Evolutionary conservation across 257 asterid genomes (phyloP).

Genomic region (Salvia splendens): DNA sequence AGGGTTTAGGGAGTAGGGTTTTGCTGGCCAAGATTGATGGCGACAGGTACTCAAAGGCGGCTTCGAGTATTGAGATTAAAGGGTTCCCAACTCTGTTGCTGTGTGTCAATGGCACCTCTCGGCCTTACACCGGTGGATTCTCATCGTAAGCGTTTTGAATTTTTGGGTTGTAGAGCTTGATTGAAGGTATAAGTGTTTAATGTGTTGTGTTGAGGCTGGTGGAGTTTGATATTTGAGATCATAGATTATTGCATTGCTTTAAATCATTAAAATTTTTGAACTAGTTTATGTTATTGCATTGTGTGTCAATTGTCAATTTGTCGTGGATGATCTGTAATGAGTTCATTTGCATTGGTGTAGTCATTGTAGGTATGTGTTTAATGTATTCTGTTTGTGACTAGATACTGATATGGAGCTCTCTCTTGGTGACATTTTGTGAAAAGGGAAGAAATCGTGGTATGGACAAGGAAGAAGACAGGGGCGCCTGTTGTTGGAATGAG

Average conservation of each 20-base stretch:
- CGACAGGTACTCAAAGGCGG: slow-evolving; percentile 79
- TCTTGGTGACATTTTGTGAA: slow-evolving; percentile 26
- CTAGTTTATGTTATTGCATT: neutral
- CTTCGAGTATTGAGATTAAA: slow-evolving; percentile 63
- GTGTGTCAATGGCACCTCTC: slow-evolving; percentile 81
- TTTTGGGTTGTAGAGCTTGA: neutral
- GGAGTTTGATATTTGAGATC: slow-evolving; percentile 13
- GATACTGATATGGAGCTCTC: slow-evolving; percentile 26
- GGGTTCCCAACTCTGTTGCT: slow-evolving; percentile 86
- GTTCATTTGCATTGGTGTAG: slow-evolving; percentile 17
- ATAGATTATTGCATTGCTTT: slow-evolving; percentile 19
- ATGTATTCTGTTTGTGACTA: slow-evolving; percentile 28
- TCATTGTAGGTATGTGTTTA: neutral
- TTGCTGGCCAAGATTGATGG: slow-evolving; percentile 87
- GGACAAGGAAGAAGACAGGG: slow-evolving; percentile 94
- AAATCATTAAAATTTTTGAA: neutral
- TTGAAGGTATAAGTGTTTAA: neutral
- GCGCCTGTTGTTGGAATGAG: slow-evolving; percentile 63
- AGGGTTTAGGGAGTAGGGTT: slow-evolving; percentile 57
- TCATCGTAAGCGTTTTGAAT: slow-evolving; percentile 59
- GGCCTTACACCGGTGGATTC: slow-evolving; percentile 86
- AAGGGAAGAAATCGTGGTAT: slow-evolving; percentile 89
- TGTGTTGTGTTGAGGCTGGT: too few relatives aligned
- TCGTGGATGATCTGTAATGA: neutral
- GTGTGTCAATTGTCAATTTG: too few relatives aligned